These are phyloP conservation scores for Gossypium longicalyx DNA, from an alignment of 345 rosid genomes.

Conservation along the genomic window DNA sequence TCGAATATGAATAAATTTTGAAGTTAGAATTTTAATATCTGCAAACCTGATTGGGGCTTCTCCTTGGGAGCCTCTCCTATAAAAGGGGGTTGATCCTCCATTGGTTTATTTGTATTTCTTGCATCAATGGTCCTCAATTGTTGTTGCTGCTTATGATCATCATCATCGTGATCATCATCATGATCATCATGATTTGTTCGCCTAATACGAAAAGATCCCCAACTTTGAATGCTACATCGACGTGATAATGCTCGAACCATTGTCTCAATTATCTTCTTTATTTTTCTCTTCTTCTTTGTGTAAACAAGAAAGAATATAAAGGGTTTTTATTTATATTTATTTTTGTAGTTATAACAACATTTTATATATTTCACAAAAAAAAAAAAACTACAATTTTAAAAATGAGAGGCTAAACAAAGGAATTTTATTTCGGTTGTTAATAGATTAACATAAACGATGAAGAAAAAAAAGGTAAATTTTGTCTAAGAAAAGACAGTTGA, in stretches of 20 bases:
- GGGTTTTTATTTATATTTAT: neutral
- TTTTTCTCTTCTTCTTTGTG: neutral
- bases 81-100: neutral
- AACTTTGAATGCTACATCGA: constrained; percentile 42
- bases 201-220: constrained; percentile 42
- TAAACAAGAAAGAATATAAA: constrained; percentile 1
- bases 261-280: neutral
- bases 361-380: neutral
- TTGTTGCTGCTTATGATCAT: neutral
- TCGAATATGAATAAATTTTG: no score
- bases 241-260: constrained; percentile 67
- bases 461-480: no score
- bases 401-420: neutral
- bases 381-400: neutral
- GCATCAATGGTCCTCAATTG: neutral
- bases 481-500: no score
- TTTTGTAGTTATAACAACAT: constrained; percentile 14
- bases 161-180: neutral
- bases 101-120: neutral
- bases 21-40: neutral
- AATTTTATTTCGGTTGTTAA: neutral
- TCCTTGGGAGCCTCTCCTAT: constrained; percentile 17
- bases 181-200: constrained; percentile 33
- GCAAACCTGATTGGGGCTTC: constrained; percentile 39
- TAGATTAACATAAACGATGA: no score